Base-by-base conservation (phyloP, 1,139 yeast species). In the Pichia kudriavzevii region DNA sequence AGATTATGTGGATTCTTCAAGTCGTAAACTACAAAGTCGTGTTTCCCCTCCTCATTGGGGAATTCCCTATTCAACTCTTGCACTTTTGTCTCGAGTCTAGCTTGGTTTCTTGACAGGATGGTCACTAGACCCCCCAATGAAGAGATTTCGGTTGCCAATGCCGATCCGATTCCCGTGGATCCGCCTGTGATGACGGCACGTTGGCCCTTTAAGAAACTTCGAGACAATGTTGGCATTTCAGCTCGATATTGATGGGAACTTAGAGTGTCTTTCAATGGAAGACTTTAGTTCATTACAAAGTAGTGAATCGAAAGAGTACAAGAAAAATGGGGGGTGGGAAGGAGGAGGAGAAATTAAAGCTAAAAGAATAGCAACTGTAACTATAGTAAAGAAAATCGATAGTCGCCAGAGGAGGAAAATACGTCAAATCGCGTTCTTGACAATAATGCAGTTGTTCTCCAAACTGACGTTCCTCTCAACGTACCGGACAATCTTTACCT, bases 111-210 rank as follows among this genome's bases (percentile, higher is more conserved):
- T 0, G 94, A 77, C 7, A 84, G 48, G 13, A 83, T 56, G 0
- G 82, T 66, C 10, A 83, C 65, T 13, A 69, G 66, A 17, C 79
- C 71, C 1, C 95, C 95, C 29, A 68, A 54, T 0, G 47, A 33
- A 0, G 94, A 78, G 22, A 88, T 61, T 34, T 55, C 58, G 26
- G 58, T 50, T 0, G 91, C 79, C 13, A 88, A 70, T 0, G 77
- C 75, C 5, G 67, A 60, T 0, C 98, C 98, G 20, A 88, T 65
- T 0, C 97, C 97, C 45, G 75, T 63, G 0, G 95, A 82, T 0
- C 85, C 95, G 0, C 98, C 98, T 0, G 96, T 87, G 1, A 88
- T 60, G 4, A 80, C 46, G 0, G 84, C 87, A 39, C 42, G 49
- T 13, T 49, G 54, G 8, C 39, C 35, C n/a, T n/a, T n/a, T n/a